Conservation (phyloP, 2,329 filamentous ascomycete species). For the Colletotrichum nymphaeae region DNA sequence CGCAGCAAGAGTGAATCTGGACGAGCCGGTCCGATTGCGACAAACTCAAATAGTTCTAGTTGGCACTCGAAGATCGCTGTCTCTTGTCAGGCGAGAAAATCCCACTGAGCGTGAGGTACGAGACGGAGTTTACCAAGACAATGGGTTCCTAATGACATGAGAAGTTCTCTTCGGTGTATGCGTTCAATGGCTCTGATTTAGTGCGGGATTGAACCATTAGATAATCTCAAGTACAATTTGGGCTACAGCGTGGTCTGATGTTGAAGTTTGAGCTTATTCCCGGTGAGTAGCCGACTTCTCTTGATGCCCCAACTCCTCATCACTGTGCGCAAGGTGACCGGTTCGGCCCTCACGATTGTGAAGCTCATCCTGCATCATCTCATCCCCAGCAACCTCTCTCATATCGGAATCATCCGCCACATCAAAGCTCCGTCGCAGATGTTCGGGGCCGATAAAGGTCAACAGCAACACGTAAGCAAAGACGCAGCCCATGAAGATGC, state of each 20-base stretch:
- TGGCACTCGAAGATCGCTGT: not conserved
- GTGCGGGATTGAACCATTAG: no score
- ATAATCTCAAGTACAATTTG: no score
- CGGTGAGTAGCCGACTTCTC: slow-evolving; percentile 32
- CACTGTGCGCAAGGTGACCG: not conserved
- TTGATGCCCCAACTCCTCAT: slow-evolving; percentile 32
- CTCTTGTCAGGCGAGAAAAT: not conserved
- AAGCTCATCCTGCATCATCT: slow-evolving; percentile 40
- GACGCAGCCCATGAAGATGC: slow-evolving; percentile 91
- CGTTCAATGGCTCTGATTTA: no score
- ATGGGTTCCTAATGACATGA: no score
- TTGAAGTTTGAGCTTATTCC: not conserved
- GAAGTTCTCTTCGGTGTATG: no score
- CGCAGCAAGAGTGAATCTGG: not conserved
- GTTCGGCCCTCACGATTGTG: slow-evolving; percentile 8
- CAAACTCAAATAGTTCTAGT: not conserved
- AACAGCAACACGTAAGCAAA: slow-evolving; percentile 72
- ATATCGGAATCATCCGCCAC: slow-evolving; percentile 60
- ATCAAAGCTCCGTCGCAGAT: slow-evolving; percentile 63
- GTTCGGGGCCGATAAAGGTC: slow-evolving; percentile 71
- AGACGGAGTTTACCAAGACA: no score
- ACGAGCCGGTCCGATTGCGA: not conserved
- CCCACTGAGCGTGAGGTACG: no score
- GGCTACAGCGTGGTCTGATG: not conserved
- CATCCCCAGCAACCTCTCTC: slow-evolving; percentile 56